Percentiles rank a stretch among this genome's conserved stretches.
Evolutionary conservation across 163 green algal genomes (phyloP).

Genomic region (Scenedesmus sp.): DNA sequence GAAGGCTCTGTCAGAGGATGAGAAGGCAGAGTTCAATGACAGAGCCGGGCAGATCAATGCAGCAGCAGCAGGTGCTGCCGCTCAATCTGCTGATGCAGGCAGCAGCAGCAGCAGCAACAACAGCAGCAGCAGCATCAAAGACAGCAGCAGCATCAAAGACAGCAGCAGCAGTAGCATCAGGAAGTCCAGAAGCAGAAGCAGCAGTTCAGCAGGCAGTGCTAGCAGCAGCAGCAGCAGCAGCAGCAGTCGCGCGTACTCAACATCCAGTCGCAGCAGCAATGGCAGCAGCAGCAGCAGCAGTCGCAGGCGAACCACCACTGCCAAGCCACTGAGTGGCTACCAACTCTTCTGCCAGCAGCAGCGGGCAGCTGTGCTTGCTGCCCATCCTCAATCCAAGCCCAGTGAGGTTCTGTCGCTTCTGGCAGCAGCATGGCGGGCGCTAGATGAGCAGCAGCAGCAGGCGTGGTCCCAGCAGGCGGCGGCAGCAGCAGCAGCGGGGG

Average conservation of each 20-base stretch:
- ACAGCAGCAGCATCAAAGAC: background rate
- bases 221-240: background rate
- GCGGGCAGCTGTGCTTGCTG: slow-evolving; percentile 29
- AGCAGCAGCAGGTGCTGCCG: slow-evolving; percentile 4
- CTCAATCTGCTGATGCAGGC: no score
- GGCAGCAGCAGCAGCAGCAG: slow-evolving; percentile 35
- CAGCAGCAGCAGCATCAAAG: background rate
- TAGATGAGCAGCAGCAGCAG: slow-evolving; percentile 14
- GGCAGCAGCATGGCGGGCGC: slow-evolving; percentile 33
- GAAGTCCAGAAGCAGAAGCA: background rate
- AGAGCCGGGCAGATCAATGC: background rate
- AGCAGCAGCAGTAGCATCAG: background rate
- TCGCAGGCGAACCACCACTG: background rate
- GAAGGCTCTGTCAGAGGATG: slow-evolving; percentile 16
- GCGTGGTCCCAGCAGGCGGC: slow-evolving; percentile 10
- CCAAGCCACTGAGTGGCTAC: slow-evolving; percentile 33
- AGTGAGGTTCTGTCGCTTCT: slow-evolving; percentile 24
- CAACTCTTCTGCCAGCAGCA: slow-evolving; percentile 42
- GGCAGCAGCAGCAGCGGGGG: slow-evolving; percentile 40
- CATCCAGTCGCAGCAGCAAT: background rate
- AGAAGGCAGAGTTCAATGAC: background rate
- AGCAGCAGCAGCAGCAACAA: background rate
- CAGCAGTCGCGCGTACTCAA: background rate
- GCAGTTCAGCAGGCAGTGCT: background rate
- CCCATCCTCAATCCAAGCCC: background rate